Conservation (phyloP, 2,329 filamentous ascomycete species). For the Cladosporium oxysporum region DNA sequence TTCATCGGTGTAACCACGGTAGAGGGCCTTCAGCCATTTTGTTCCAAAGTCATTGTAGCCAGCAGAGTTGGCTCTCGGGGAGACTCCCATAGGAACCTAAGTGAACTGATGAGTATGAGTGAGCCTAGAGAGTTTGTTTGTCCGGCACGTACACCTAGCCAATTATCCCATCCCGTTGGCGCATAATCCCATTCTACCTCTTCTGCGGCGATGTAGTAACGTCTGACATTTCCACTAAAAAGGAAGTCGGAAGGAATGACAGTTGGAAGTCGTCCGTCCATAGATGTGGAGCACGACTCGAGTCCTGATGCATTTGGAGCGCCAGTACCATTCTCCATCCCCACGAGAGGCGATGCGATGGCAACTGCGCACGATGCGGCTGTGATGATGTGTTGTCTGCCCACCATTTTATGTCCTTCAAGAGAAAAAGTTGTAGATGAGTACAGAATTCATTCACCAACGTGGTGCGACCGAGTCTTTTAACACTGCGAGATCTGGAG, state of each 20-base stretch:
- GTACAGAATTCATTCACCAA: neutral
- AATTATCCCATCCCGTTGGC: constrained; percentile 34
- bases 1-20: constrained; percentile 36
- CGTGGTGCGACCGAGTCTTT: constrained; percentile 1
- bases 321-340: neutral
- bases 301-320: neutral
- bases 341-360: neutral
- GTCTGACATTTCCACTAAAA: constrained; percentile 30
- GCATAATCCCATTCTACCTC: constrained; percentile 33
- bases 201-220: constrained; percentile 34
- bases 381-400: neutral
- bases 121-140: constrained; percentile 2
- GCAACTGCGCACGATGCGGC: neutral
- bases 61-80: constrained; percentile 24
- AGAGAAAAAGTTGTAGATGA: constrained; percentile 1
- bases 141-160: constrained; percentile 27
- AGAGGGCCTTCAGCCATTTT: constrained; percentile 35
- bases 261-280: constrained; percentile 25
- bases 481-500: neutral
- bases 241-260: constrained; percentile 26
- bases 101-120: neutral
- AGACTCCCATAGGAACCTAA: constrained; percentile 27
- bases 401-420: constrained; percentile 1
- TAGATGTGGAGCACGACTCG: constrained; percentile 12
- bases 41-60: constrained; percentile 25